These are phyloP conservation scores for Saitozyma podzolica DNA, from an alignment of 768 basidiomycete genomes.

Conservation along the genomic window DNA sequence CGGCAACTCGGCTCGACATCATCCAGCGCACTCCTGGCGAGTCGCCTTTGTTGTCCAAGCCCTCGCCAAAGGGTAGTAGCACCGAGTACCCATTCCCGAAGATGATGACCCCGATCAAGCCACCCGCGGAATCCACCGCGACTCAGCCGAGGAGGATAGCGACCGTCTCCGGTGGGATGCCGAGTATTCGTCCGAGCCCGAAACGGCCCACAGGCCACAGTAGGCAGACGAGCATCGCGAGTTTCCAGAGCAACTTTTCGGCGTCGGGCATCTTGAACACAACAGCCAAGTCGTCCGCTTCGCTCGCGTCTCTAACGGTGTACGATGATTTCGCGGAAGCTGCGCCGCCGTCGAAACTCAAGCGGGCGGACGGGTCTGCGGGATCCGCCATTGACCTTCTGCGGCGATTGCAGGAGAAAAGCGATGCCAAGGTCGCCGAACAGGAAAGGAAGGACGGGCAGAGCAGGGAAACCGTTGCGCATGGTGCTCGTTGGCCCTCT, in stretches of 20 bases:
- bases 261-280: background rate
- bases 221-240: no score
- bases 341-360: no score
- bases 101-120: constrained; percentile 2
- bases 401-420: constrained; percentile 17
- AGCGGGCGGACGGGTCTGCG: background rate
- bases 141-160: no score
- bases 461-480: background rate
- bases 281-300: constrained; percentile 19
- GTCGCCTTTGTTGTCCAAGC: constrained; percentile 9
- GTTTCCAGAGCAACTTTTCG: no score
- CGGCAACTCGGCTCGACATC: constrained; percentile 37
- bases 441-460: background rate
- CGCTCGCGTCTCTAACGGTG: constrained; percentile 16
- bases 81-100: constrained; percentile 17
- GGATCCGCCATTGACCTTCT: constrained; percentile 7
- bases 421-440: constrained; percentile 7
- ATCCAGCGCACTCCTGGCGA: constrained; percentile 13
- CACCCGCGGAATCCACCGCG: no score
- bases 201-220: no score
- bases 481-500: constrained; percentile 4
- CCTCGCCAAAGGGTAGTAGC: background rate
- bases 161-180: no score
- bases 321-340: background rate
- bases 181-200: no score